Base-by-base conservation (phyloP, 2,329 filamentous ascomycete species). In the Mycosphaerella sp. region DNA sequence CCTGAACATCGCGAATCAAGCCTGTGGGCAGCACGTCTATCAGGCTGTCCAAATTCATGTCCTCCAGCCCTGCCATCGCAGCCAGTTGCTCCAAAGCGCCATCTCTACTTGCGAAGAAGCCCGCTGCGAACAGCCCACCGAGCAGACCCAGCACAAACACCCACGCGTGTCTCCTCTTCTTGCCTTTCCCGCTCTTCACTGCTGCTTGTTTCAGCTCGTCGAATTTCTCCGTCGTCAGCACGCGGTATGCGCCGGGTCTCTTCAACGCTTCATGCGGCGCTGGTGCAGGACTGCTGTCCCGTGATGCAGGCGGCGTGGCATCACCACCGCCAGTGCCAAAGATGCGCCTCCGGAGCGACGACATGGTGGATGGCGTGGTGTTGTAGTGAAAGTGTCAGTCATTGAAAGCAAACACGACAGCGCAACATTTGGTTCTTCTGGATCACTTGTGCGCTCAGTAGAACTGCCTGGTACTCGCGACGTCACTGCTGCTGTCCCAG, bases 61-160 rank as follows among this genome's bases (percentile, higher is more conserved):
- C 80, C 66, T 80, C 75, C 59, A 85, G 66, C 45, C 87, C 77
- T 54, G 92, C 88, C 59, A 96, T 78, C 58, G 89, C 89, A 59
- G 96, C 91, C 59, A 97, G 79, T 52, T 63, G 62, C 48, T 68
- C 65, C 45, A 69, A 34, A 14, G 62, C 58, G 67, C 96, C 90
- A 72, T 91, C 93, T 69, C 80, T 87, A 61, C 86, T 86, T 31
- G 91, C 92, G 64, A 98, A 93, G 71, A 95, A 90, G 31, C 90
- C 85, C 1, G 93, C 93, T 2, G 85, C 79, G n/a, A 95, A 74
- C 53, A 98, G 80, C 10, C 93, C 93, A 64, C 93, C 92, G n/a
- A 98, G 66, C 40, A 90, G 89, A 32, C 93, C 93, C 17, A 98
- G 77, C 8, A 85, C 75, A 71, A 98, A 97, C 29, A 96, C 87